A percentile compares a stretch with the other conserved stretches of the same genome.
phyloP scores from a whole-genome alignment of 2,329 filamentous ascomycete species.

The Podosphaera fusca region DNA sequence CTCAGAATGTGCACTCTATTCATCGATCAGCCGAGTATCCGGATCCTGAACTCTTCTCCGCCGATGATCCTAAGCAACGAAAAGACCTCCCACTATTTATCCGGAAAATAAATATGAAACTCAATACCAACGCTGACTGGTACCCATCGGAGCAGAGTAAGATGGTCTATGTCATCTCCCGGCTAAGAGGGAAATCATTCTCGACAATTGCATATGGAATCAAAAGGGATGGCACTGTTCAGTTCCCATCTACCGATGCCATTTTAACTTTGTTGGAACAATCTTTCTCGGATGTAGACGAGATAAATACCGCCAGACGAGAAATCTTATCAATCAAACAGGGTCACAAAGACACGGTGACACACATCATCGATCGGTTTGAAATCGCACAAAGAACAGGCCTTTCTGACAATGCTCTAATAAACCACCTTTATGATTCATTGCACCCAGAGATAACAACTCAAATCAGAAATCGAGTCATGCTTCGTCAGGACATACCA shows the following conservation, averaged over 20 bases:
- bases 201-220: neutral
- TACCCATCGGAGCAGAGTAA: neutral
- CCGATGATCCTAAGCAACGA: too few species aligned
- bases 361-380: neutral
- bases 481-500: neutral
- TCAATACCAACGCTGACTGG: neutral
- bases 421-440: neutral
- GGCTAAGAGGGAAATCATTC: neutral
- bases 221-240: neutral
- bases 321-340: neutral
- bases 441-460: neutral
- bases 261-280: neutral
- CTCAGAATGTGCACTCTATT: neutral
- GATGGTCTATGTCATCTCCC: neutral
- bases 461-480: neutral
- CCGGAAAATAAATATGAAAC: neutral
- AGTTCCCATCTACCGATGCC: neutral
- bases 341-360: neutral
- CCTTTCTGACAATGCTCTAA: neutral
- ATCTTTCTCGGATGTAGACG: neutral
- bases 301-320: neutral
- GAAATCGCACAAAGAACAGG: neutral
- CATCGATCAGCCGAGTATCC: neutral
- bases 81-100: neutral
- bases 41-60: neutral